Evolutionary conservation across 768 basidiomycete genomes (phyloP), one percentile per base, ranked within the genome.

Genomic region (Chalciporus piperatus): DNA sequence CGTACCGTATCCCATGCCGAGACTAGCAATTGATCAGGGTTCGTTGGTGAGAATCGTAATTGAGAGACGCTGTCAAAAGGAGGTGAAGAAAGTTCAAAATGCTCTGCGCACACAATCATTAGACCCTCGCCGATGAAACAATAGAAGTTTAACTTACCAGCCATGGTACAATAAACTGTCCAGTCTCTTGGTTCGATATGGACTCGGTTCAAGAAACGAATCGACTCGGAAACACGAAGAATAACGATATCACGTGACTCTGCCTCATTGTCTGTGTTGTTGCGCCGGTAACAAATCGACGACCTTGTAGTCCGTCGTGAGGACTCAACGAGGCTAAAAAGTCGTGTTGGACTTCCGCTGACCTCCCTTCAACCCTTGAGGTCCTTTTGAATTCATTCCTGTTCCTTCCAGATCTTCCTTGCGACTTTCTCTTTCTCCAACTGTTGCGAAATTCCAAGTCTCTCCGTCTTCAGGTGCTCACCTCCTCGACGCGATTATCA

Each of bases 11-110:
- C 96, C 96, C 96, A 98, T 54, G 89, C 87, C 12, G 91, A 83
- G 16, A 89, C 90, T 0, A 98, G 72, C 1, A 98, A 72, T 17
- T 87, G 84, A 48, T 87, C 78, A 3, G 93, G 85, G 65, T 88
- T 81, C 3, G 78, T 76, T 1, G 92, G 89, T 19, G 92, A 91
- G 69, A 89, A 98, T 28, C 81, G 77, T 25, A 98, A 72, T 35
- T 83, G 78, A 3, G 92, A 89, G 45, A 96, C 80, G 59, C 87
- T 88, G 71, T 97, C 93, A 59, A 91, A 87, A 0, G 92, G 92
- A 0, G 91, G 84, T 0, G 85, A 83, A 6, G 76, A 71, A 30
- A 85, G 63, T 56, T 79, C 79, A 8, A 70, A 53, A 58, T 77
- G 70, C 33, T 70, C 70, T 66, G 54, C 10, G 10, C 8, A 28